phyloP scores from a whole-genome alignment of 176 grass and related monocot genomes.

The Phoenix dactylifera region DNA sequence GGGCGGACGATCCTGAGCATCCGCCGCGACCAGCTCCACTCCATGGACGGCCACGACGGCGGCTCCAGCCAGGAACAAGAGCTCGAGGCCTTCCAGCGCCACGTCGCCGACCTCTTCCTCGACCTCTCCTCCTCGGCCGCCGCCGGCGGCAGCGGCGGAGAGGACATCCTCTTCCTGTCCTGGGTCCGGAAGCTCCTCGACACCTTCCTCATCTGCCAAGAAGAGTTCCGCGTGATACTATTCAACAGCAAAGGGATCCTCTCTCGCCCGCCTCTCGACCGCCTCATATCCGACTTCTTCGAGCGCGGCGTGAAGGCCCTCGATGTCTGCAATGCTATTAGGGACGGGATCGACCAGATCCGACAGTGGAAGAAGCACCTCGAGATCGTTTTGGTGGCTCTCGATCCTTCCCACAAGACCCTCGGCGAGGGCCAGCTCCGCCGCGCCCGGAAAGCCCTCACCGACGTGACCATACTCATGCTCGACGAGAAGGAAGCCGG shows the following conservation, averaged over 20 bases:
- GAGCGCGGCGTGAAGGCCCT: conserved; percentile 84
- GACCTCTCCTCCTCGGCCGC: conserved; percentile 13
- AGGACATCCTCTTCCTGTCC: conserved; percentile 40
- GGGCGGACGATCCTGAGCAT: conserved; percentile 39
- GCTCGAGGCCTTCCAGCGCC: conserved; percentile 52
- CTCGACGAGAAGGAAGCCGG: conserved; percentile 65
- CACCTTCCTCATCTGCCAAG: conserved; percentile 61
- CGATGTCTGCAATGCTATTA: conserved; percentile 92
- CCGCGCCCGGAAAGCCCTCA: conserved; percentile 77
- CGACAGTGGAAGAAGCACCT: conserved; percentile 74
- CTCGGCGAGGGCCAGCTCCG: conserved; percentile 73
- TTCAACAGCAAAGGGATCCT: conserved; percentile 13
- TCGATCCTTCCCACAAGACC: conserved; percentile 9
- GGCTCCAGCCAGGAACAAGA: conserved; percentile 18
- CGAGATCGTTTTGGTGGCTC: conserved; percentile 45
- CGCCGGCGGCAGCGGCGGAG: background rate
- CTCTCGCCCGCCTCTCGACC: conserved; percentile 41
- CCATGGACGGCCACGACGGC: conserved; percentile 24
- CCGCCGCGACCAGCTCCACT: conserved; percentile 38
- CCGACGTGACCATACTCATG: conserved; percentile 90
- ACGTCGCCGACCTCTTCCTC: conserved; percentile 30
- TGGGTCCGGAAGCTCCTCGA: conserved; percentile 61
- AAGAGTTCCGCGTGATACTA: conserved; percentile 70
- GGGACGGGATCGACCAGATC: conserved; percentile 67
- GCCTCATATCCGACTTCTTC: conserved; percentile 74